phyloP scores from a whole-genome alignment of 345 rosid species.

The Citrus hindsii region DNA sequence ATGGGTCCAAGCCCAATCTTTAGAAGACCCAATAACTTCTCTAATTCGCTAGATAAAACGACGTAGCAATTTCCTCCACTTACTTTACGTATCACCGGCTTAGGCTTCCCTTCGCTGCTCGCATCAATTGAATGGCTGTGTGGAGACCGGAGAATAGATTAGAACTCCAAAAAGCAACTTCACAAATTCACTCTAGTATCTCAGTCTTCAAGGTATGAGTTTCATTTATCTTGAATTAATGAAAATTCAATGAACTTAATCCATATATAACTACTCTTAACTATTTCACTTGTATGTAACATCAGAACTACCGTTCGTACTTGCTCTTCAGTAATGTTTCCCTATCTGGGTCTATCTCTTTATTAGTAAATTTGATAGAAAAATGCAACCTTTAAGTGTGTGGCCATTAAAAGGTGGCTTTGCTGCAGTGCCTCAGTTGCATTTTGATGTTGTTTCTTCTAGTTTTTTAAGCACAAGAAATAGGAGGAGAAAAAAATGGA shows the following conservation, averaged over 20 bases:
- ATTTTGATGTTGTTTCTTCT: slow-evolving; percentile 38
- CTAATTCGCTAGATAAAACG: not conserved
- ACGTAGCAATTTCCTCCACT: not conserved
- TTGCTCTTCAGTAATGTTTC: slow-evolving; percentile 20
- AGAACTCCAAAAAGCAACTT: not conserved
- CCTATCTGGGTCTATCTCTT: slow-evolving; percentile 19
- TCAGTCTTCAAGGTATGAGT: slow-evolving; percentile 11
- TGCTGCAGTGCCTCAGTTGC: slow-evolving; percentile 44
- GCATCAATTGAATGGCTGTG: slow-evolving; percentile 31
- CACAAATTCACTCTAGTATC: not conserved
- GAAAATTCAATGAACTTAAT: not conserved
- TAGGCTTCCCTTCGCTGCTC: not conserved
- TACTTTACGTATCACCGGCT: not conserved
- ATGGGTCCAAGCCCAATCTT: too few species aligned
- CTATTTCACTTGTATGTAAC: not conserved
- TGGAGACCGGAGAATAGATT: slow-evolving; percentile 11
- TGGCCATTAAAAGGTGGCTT: slow-evolving; percentile 46
- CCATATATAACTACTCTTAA: not conserved
- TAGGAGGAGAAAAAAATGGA: slow-evolving; percentile 25
- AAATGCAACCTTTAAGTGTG: slow-evolving; percentile 72
- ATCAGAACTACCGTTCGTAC: not conserved
- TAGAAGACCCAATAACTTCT: too few species aligned
- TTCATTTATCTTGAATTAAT: not conserved
- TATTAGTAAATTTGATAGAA: slow-evolving; percentile 17
- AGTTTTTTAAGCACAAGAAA: slow-evolving; percentile 23